Percentiles rank a stretch among this genome's conserved stretches.
phyloP scores from a whole-genome alignment of 331 rosid species.

The Quercus tomentella region DNA sequence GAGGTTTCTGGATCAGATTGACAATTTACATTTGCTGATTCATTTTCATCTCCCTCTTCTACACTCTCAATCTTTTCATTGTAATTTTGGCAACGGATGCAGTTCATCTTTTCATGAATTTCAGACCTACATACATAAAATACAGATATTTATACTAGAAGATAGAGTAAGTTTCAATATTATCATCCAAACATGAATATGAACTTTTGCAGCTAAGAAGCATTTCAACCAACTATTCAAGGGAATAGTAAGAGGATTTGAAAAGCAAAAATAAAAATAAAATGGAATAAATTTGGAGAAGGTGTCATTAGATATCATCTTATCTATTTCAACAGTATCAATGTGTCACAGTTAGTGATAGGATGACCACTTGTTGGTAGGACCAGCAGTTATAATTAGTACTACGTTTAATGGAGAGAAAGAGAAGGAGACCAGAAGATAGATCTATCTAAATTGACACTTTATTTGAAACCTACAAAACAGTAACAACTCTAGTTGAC shows the following conservation, averaged over 20 bases:
- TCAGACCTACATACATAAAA: constrained; percentile 60
- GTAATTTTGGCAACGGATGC: constrained; percentile 67
- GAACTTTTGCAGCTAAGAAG: background rate
- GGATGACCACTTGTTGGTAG: background rate
- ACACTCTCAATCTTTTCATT: constrained; percentile 28
- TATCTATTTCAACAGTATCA: constrained; percentile 3
- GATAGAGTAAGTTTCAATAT: background rate
- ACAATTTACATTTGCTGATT: constrained; percentile 16
- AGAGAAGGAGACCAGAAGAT: background rate
- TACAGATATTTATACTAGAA: constrained; percentile 10
- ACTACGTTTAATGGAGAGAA: background rate
- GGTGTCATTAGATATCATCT: constrained; percentile 11
- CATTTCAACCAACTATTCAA: background rate
- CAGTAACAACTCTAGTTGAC: background rate
- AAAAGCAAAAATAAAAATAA: background rate
- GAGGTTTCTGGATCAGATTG: constrained; percentile 45
- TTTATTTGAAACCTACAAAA: background rate
- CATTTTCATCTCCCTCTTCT: constrained; percentile 27
- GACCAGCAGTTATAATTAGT: constrained; percentile 2
- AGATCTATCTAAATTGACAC: background rate
- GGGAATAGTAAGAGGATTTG: background rate
- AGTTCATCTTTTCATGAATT: constrained; percentile 82
- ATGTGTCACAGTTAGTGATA: background rate
- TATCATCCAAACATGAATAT: background rate
- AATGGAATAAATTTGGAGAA: background rate